Conservation (phyloP, 257 asterid species). For the Gynochthodes officinalis region DNA sequence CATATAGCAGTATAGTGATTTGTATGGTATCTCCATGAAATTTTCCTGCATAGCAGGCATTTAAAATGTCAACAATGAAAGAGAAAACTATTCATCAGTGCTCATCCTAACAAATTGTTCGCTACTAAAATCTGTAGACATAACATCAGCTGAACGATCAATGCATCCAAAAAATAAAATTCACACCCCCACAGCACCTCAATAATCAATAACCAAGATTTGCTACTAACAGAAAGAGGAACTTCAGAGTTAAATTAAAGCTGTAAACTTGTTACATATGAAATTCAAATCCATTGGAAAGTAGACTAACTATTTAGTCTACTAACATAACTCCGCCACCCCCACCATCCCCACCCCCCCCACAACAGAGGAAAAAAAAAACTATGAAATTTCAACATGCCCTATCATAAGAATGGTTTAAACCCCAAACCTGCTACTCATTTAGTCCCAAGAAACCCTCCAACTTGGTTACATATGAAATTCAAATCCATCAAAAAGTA, state of each 20-base stretch:
- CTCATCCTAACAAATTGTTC: no score
- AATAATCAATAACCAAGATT: neutral
- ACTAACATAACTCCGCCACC: no score
- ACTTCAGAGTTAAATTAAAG: no score
- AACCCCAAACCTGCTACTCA: neutral
- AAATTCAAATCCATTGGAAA: no score
- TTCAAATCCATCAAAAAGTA: no score
- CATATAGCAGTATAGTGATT: neutral
- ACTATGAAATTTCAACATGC: neutral
- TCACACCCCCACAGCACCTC: neutral
- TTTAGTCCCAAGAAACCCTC: neutral
- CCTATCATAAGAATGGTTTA: neutral
- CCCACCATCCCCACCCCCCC: no score
- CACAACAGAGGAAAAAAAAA: neutral
- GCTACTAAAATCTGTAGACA: neutral
- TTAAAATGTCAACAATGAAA: neutral
- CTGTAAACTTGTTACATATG: no score
- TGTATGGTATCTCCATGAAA: neutral
- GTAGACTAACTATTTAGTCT: neutral
- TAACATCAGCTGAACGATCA: neutral
- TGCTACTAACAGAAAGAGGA: neutral
- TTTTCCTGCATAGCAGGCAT: neutral
- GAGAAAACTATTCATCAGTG: neutral
- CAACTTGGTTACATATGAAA: no score
- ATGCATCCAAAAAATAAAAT: neutral